Evolutionary conservation across 2,329 filamentous ascomycete genomes (phyloP), one percentile per base, ranked within the genome.

Genomic region (Hypoxylon sp.): DNA sequence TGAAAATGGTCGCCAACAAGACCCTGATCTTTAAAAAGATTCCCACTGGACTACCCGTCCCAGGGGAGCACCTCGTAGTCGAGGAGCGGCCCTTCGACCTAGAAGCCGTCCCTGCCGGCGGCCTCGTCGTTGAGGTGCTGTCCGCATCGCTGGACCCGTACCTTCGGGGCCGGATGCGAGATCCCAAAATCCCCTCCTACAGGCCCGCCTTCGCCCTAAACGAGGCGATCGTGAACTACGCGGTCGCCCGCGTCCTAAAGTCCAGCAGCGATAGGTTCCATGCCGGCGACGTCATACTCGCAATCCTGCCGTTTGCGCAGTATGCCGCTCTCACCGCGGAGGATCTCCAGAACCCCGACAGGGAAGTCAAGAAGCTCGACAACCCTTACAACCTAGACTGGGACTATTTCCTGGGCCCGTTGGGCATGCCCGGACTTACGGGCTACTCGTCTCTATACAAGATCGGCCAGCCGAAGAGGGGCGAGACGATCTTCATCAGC

Each of bases 401-500:
- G 3, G 84, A 83, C 72, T 72, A 85, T 71, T 93, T 91, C 81
- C 78, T 91, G 18, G 90, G 90, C 24, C 83, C 89, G 0, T 81
- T 93, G 4, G 91, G 91, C 53, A 92, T 93, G 90, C 89, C 91
- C 4, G 91, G 91, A 45, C 78, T 93, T 70, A 93, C 91, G 0
- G 91, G 90, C 0, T 94, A 90, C 80, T 88, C 85, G 4, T 91
- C 87, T 0, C 86, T 93, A 71, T 91, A 92, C 77, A 89, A 89
- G 67, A 92, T 93, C 55, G 91, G 90, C 5, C 82, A 89, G 80
- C 90, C 91, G 18, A 87, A 91, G 81, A 87, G 89, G 78, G 90
- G 90, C 46, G 89, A 93, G 79, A 92, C 89, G 11, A 92, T 93
- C 73, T 92, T 93, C 78, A 86, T 93, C 70, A 91, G 88, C 14